Percentiles rank a stretch among this genome's conserved stretches.
Evolutionary conservation across 2,329 filamentous ascomycete species (phyloP).

Genomic region (Xylaria polymorpha): DNA sequence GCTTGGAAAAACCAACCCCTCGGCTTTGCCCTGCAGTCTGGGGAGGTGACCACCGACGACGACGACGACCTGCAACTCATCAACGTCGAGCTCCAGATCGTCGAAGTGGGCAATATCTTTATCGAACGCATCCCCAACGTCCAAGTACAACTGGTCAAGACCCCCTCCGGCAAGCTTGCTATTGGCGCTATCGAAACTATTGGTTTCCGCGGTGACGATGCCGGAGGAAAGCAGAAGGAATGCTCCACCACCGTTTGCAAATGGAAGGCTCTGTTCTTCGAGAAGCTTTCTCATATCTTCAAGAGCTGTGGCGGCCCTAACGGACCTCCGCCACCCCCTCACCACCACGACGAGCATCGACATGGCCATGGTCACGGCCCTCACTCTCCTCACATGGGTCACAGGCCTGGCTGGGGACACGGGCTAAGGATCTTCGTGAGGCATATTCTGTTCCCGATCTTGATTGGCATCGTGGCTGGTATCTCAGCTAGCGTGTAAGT

Average conservation of each 20-base stretch:
- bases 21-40: constrained; percentile 62
- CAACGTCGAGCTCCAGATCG: constrained; percentile 66
- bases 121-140: constrained; percentile 66
- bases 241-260: constrained; percentile 63
- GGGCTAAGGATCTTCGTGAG: constrained; percentile 67
- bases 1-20: constrained; percentile 48
- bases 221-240: constrained; percentile 49
- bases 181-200: constrained; percentile 62
- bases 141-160: constrained; percentile 71
- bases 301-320: constrained; percentile 52
- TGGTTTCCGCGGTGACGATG: constrained; percentile 42
- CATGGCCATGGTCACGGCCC: constrained; percentile 33
- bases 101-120: constrained; percentile 68
- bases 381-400: constrained; percentile 29
- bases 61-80: constrained; percentile 65
- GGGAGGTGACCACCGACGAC: constrained; percentile 59
- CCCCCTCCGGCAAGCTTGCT: constrained; percentile 64
- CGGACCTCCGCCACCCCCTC: constrained; percentile 20
- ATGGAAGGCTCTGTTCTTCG: constrained; percentile 63
- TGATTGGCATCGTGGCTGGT: constrained; percentile 76
- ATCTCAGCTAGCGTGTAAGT: constrained; percentile 73
- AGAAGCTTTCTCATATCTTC: constrained; percentile 36
- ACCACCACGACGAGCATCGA: constrained; percentile 35
- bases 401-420: constrained; percentile 56
- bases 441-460: constrained; percentile 73